Base-by-base conservation (phyloP, 2,329 filamentous ascomycete species). In the Penicillium sp. region DNA sequence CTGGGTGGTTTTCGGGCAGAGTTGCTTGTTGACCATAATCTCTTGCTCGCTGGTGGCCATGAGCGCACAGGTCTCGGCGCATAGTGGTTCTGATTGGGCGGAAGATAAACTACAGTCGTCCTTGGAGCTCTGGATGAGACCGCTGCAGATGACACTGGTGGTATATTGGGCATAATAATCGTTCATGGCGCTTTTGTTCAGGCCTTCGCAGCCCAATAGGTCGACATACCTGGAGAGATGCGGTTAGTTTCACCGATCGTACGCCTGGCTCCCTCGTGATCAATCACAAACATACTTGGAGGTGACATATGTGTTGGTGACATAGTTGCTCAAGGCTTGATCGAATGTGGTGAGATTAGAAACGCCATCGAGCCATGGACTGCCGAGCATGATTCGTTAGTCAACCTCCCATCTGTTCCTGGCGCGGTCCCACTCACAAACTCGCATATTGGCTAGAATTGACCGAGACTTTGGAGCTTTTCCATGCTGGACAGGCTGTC, bases 141-240 rank as follows among this genome's bases (percentile, higher is more conserved):
- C 86, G 82, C 96, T 98, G 84, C 95, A 99, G 67, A 99, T 85
- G 66, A 96, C 89, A 64, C 91, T 95, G 51, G 88, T 95, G 5
- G 94, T 96, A 79, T 94, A 99, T 70, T 95, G 90, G 53, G 95
- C 94, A 79, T 99, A 99, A 72, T 93, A 86, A 72, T 90, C 85
- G 68, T 87, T 89, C 4, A 92, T 89, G 75, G 96, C 91, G 59
- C 87, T 87, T 60, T 93, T 85, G 72, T 95, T 87, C 71, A 97
- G 83, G 65, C 86, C 85, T 53, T 86, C 84, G 76, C 95, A 99
- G 59, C 94, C 94, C 66, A 99, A 86, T 53, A 92, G 82, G 57
- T 85, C 83, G 76, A 91, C 85, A 79, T 94, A 99, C 82, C 94
- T 98, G 72, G 42, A 57, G 64, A 64, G 19, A 51, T 17, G 17